These are phyloP conservation scores for Sphaceloma murrayae DNA, from an alignment of 2,329 filamentous ascomycete genomes.

Conservation along the genomic window DNA sequence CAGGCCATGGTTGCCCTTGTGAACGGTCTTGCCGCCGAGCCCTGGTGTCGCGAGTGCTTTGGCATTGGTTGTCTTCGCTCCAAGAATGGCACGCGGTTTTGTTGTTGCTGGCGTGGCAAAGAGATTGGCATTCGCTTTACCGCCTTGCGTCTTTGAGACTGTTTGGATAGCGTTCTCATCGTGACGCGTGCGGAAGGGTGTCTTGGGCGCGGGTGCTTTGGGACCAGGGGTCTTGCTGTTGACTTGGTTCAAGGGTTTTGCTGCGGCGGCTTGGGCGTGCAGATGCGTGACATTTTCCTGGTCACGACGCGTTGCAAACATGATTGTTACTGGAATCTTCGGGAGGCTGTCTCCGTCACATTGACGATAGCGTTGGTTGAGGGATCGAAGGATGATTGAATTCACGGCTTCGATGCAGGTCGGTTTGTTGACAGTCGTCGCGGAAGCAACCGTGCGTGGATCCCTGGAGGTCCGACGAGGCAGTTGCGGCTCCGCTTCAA, in stretches of 20 bases:
- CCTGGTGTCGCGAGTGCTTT: constrained; percentile 59
- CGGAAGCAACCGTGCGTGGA: constrained; percentile 15
- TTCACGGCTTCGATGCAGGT: constrained; percentile 1
- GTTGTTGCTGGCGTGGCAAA: constrained; percentile 62
- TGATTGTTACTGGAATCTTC: constrained; percentile 38
- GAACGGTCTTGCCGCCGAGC: constrained; percentile 43
- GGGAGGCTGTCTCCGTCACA: not conserved
- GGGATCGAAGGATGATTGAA: no score
- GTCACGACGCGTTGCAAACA: constrained; percentile 65
- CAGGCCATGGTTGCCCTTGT: no score
- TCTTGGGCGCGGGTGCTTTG: constrained; percentile 63
- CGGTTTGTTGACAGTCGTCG: constrained; percentile 15
- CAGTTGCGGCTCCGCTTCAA: constrained; percentile 15
- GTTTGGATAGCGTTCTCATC: constrained; percentile 70
- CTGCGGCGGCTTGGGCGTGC: constrained; percentile 59
- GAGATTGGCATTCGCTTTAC: constrained; percentile 47
- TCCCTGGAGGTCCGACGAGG: constrained; percentile 4
- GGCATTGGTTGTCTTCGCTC: constrained; percentile 93
- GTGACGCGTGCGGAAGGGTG: constrained; percentile 67
- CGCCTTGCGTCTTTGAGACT: constrained; percentile 49
- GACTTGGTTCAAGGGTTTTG: constrained; percentile 62
- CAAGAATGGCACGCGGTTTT: constrained; percentile 54
- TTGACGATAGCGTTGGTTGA: no score
- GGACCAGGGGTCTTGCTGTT: constrained; percentile 66
- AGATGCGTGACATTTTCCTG: constrained; percentile 79